A percentile compares a stretch with the other conserved stretches of the same genome.
Evolutionary conservation across 441 rosid genomes (phyloP).

Genomic region (Pelargonium cotyledonis): DNA sequence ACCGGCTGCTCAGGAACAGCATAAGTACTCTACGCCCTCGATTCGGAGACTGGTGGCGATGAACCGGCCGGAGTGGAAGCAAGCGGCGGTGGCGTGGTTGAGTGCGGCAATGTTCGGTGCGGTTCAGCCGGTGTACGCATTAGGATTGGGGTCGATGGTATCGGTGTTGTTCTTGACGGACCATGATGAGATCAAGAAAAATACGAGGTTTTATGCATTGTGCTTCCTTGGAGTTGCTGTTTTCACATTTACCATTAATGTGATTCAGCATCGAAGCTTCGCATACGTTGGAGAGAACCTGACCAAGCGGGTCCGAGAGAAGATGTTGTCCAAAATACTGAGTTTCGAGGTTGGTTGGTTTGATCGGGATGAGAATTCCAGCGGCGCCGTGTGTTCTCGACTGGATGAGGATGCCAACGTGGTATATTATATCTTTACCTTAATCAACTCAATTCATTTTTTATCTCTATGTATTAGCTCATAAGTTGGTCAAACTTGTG

Average conservation of each 20-base stretch:
- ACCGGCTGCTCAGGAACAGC: too few relatives aligned
- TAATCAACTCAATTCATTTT: too few relatives aligned
- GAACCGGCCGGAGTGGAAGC: constrained; percentile 23
- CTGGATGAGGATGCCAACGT: constrained; percentile 19
- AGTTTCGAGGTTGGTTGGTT: constrained; percentile 27
- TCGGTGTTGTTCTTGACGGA: constrained; percentile 16
- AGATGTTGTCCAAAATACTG: constrained; percentile 19
- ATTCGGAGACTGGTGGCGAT: constrained; percentile 15
- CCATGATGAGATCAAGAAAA: constrained; percentile 8
- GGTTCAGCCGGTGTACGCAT: constrained; percentile 13
- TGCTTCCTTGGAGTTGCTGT: constrained; percentile 19
- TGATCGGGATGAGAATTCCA: constrained; percentile 24
- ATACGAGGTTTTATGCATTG: constrained; percentile 16
- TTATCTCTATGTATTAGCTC: too few relatives aligned
- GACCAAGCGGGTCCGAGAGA: constrained; percentile 21
- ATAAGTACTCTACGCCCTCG: constrained; percentile 7
- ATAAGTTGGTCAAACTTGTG: too few relatives aligned
- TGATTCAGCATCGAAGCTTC: constrained; percentile 25
- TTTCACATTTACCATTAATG: constrained; percentile 14
- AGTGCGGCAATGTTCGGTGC: constrained; percentile 11
- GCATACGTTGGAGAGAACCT: constrained; percentile 23
- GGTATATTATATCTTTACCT: too few relatives aligned
- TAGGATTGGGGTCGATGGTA: constrained; percentile 11
- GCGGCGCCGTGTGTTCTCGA: constrained; percentile 18
- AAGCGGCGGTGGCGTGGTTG: constrained; percentile 13